These are phyloP conservation scores for Pyrenopolyporus hunteri DNA, from an alignment of 495 filamentous ascomycete genomes.

Conservation along the genomic window DNA sequence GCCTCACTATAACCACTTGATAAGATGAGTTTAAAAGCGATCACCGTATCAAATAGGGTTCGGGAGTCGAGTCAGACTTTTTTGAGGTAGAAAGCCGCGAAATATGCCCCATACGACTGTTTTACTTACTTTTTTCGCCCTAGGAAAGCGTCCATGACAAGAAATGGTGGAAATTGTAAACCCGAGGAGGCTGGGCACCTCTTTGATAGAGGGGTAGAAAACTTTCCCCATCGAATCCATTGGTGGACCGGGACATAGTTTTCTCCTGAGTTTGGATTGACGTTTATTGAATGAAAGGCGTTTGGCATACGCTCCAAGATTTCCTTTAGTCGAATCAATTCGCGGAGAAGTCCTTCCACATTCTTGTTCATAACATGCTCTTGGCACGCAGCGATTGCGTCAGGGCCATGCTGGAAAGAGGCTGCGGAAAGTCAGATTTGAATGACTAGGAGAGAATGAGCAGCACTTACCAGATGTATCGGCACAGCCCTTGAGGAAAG, in stretches of 20 bases:
- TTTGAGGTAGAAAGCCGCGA: too few relatives aligned
- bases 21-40: too few relatives aligned
- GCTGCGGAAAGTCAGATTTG: constrained; percentile 35
- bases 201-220: constrained; percentile 54
- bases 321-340: constrained; percentile 56
- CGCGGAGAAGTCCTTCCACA: constrained; percentile 53
- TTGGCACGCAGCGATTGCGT: constrained; percentile 56
- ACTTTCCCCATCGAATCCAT: constrained; percentile 56
- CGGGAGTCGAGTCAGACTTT: too few relatives aligned
- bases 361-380: constrained; percentile 59
- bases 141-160: constrained; percentile 62
- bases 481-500: constrained; percentile 53
- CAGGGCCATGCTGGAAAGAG: constrained; percentile 52
- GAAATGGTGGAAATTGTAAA: constrained; percentile 55
- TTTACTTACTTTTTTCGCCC: constrained; percentile 47
- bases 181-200: constrained; percentile 60
- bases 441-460: neutral
- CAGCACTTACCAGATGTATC: constrained; percentile 46
- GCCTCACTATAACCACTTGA: neutral
- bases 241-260: constrained; percentile 52
- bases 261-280: constrained; percentile 56
- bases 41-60: too few relatives aligned
- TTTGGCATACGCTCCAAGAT: constrained; percentile 58
- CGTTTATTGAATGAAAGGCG: constrained; percentile 59
- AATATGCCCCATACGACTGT: neutral